These are phyloP conservation scores for Suillus weaverae DNA, from an alignment of 768 basidiomycete genomes.

Conservation along the genomic window DNA sequence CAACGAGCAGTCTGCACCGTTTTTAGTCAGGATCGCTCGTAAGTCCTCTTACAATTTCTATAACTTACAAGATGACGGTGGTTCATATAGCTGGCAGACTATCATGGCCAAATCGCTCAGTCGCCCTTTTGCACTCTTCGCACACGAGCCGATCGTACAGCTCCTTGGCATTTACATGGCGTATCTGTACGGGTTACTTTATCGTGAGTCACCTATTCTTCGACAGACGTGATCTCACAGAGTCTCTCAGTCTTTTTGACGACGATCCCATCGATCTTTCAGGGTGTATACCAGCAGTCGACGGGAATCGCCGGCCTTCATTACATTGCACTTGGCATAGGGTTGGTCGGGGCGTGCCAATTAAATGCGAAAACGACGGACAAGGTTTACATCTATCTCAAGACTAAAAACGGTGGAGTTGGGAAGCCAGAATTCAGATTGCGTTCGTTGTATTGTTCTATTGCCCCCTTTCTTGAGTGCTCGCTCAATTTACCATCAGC, in stretches of 20 bases:
- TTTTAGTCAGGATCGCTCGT: slow-evolving; percentile 45
- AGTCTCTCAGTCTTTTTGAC: slow-evolving; percentile 58
- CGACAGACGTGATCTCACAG: not conserved
- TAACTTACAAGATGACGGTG: not conserved
- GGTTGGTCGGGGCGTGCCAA: slow-evolving; percentile 53
- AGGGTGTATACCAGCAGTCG: slow-evolving; percentile 50
- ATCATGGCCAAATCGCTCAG: slow-evolving; percentile 55
- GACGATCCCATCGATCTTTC: slow-evolving; percentile 60
- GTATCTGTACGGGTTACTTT: slow-evolving; percentile 63
- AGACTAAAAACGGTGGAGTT: slow-evolving; percentile 50
- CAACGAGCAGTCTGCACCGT: slow-evolving; percentile 45
- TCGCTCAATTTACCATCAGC: slow-evolving; percentile 36
- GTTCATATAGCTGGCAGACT: slow-evolving; percentile 43
- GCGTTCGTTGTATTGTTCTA: slow-evolving; percentile 31
- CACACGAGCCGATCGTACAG: slow-evolving; percentile 60
- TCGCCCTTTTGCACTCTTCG: slow-evolving; percentile 69
- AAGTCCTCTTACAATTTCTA: slow-evolving; percentile 21
- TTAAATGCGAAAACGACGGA: slow-evolving; percentile 59
- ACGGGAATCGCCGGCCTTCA: slow-evolving; percentile 14
- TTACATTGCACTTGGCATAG: slow-evolving; percentile 71
- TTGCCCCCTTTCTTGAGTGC: not conserved
- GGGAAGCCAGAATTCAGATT: slow-evolving; percentile 58
- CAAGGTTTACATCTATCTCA: slow-evolving; percentile 49
- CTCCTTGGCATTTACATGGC: slow-evolving; percentile 68
- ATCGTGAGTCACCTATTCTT: slow-evolving; percentile 39